Conservation (phyloP, 2,329 filamentous ascomycete genomes). For the Paecilomyces sp. region DNA sequence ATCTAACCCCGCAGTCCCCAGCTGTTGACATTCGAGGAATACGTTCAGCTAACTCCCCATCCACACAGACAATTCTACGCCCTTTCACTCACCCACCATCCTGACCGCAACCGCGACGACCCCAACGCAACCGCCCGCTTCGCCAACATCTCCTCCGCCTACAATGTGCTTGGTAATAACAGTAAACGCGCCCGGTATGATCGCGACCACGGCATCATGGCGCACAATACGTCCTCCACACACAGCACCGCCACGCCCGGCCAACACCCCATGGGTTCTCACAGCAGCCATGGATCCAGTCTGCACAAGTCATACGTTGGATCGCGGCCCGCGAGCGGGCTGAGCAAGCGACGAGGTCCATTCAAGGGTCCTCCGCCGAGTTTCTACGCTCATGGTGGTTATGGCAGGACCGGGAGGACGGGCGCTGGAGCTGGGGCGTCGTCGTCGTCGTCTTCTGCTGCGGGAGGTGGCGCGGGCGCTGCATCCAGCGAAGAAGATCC, state of each 20-base stretch:
- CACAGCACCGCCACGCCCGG: slow-evolving; percentile 22
- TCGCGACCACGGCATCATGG: slow-evolving; percentile 42
- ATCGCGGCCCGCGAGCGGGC: slow-evolving; percentile 68
- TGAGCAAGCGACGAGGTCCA: slow-evolving; percentile 66
- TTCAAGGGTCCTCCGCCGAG: slow-evolving; percentile 83
- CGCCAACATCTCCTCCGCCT: slow-evolving; percentile 76
- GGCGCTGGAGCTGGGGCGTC: slow-evolving; percentile 38
- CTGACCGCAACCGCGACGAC: slow-evolving; percentile 78
- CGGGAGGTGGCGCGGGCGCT: background rate
- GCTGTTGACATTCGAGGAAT: background rate
- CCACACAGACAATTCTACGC: slow-evolving; percentile 63
- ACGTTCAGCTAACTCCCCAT: background rate
- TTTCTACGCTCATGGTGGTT: slow-evolving; percentile 78
- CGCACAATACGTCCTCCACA: slow-evolving; percentile 21
- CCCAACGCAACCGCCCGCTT: slow-evolving; percentile 67
- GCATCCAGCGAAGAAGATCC: slow-evolving; percentile 19
- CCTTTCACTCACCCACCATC: slow-evolving; percentile 87
- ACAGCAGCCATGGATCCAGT: slow-evolving; percentile 41
- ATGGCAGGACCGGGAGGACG: slow-evolving; percentile 58
- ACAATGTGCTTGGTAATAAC: slow-evolving; percentile 65
- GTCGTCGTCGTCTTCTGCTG: slow-evolving; percentile 6
- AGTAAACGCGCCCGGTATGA: slow-evolving; percentile 77
- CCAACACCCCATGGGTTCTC: slow-evolving; percentile 44
- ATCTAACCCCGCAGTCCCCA: background rate
- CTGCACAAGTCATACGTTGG: slow-evolving; percentile 38